phyloP scores from a whole-genome alignment of 2,329 filamentous ascomycete species.

The Diatrype stigma region DNA sequence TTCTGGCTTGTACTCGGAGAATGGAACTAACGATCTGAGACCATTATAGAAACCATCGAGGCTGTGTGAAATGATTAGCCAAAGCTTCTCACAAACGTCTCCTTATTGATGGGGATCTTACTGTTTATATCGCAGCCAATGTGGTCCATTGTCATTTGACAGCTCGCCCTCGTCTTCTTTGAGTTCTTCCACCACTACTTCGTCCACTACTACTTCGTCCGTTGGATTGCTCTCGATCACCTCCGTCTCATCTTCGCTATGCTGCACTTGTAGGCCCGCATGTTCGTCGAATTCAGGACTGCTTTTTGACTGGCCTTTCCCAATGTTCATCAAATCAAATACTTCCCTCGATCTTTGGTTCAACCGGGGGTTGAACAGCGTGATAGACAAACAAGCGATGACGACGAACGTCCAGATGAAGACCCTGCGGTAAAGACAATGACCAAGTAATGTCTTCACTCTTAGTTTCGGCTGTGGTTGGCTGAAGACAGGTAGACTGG shows the following conservation, averaged over 20 bases:
- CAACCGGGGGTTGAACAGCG: conserved; percentile 32
- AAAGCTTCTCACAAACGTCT: background rate
- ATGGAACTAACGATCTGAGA: conserved; percentile 63
- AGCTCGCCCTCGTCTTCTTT: conserved; percentile 19
- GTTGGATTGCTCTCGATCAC: conserved; percentile 4
- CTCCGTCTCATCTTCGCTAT: conserved; percentile 2
- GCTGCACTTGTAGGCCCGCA: conserved; percentile 15
- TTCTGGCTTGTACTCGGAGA: conserved; percentile 63
- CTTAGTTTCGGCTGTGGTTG: conserved; percentile 36
- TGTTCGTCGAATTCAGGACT: conserved; percentile 6
- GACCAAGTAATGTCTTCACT: conserved; percentile 43
- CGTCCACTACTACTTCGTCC: conserved; percentile 3
- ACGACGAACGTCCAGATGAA: conserved; percentile 45
- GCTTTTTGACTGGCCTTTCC: conserved; percentile 12
- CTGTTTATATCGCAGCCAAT: conserved; percentile 40
- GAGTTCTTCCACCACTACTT: conserved; percentile 3
- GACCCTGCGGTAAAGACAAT: conserved; percentile 49
- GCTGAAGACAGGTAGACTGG: conserved; percentile 24
- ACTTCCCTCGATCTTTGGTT: conserved; percentile 21
- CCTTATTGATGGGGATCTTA: conserved; percentile 25
- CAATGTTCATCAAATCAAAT: conserved; percentile 23
- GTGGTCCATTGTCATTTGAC: conserved; percentile 23
- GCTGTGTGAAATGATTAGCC: conserved; percentile 41
- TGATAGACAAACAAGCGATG: conserved; percentile 36
- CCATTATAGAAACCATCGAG: conserved; percentile 79